Base-by-base conservation (phyloP, 345 rosid species). In the Populus euphratica region DNA sequence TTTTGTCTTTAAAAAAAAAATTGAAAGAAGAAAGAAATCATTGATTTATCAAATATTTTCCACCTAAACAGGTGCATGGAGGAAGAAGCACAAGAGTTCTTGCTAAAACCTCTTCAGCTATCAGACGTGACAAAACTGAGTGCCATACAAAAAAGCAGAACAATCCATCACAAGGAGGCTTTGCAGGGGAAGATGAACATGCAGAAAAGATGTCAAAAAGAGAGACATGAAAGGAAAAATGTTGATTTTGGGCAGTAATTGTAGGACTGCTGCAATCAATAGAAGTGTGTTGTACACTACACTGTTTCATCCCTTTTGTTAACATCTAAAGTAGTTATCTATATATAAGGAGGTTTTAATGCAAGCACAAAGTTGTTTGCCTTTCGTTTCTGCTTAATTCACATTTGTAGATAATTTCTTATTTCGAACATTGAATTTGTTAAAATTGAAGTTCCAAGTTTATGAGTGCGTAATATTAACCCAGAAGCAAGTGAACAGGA, bases 11-110 rank as follows among this genome's bases (percentile, higher is more conserved):
- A 13, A 3, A 4, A 0, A 13, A 2, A 13, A 14, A 3, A n/a
- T n/a, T 44, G 18, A 49, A 16, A 49, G 1, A 14, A 10, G 17
- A 47, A 49, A 49, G 8, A 49, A 17, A 49, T 16, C 21, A 6
- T 54, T 27, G 38, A 69, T 68, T 47, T n/a, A 44, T 36, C 2
- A 35, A 35, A 56, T 10, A 59, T 70, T 70, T 33, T 59, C 44
- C 14, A 0, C 29, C 47, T 25, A 9, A 72, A 38, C 80, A 84
- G 82, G 56, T 76, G 81, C 82, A n/a, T 81, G 78, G 68, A 78
- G 72, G 73, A 78, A 71, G 79, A 81, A 65, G 83, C 82, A 2
- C 47, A 75, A 18, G 80, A 61, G 25, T 78, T 72, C 74, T 16
- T 78, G 50, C 68, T 29, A 27, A 80, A 80, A 64, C 76, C 73